Percentiles rank a stretch among this genome's conserved stretches.
These are phyloP conservation scores for Globisporangium takayamanum DNA, from an alignment of 352 stramenopile species.

Conservation along the genomic window DNA sequence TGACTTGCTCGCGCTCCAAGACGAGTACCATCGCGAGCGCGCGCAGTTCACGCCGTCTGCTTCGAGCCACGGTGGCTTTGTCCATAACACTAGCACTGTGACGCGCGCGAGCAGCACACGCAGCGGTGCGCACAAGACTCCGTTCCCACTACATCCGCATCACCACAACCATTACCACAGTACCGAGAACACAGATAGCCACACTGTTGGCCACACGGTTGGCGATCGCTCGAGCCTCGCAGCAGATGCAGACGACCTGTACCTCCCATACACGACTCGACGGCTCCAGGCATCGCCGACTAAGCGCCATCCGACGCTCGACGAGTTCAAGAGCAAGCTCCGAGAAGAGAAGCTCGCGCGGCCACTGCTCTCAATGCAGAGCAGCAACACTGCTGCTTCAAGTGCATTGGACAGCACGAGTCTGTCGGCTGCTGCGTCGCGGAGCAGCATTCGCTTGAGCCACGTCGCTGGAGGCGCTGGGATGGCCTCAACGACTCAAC, in stretches of 20 bases:
- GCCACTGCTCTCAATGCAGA: slow-evolving; percentile 21
- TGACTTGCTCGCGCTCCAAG: slow-evolving; percentile 28
- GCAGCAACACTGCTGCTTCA: neutral
- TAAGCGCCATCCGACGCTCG: slow-evolving; percentile 35
- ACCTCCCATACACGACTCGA: slow-evolving; percentile 68
- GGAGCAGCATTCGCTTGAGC: slow-evolving; percentile 5
- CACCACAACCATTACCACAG: too few species aligned
- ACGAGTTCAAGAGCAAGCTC: slow-evolving; percentile 32
- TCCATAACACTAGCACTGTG: neutral
- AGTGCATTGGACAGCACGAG: neutral
- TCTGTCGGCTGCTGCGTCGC: neutral
- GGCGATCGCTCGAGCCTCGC: neutral
- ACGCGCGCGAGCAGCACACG: neutral
- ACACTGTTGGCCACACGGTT: neutral
- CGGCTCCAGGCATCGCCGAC: slow-evolving; percentile 33
- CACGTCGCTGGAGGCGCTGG: neutral
- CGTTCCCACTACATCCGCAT: neutral
- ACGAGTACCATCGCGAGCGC: slow-evolving; percentile 22
- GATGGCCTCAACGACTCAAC: neutral
- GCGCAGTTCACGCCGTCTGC: neutral
- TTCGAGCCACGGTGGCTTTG: neutral
- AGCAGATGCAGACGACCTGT: slow-evolving; percentile 16
- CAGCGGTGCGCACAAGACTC: neutral
- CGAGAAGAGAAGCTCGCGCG: slow-evolving; percentile 39
- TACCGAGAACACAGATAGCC: neutral